Evolutionary conservation across 2,329 filamentous ascomycete species (phyloP).

Genomic region (Alternaria sp.): DNA sequence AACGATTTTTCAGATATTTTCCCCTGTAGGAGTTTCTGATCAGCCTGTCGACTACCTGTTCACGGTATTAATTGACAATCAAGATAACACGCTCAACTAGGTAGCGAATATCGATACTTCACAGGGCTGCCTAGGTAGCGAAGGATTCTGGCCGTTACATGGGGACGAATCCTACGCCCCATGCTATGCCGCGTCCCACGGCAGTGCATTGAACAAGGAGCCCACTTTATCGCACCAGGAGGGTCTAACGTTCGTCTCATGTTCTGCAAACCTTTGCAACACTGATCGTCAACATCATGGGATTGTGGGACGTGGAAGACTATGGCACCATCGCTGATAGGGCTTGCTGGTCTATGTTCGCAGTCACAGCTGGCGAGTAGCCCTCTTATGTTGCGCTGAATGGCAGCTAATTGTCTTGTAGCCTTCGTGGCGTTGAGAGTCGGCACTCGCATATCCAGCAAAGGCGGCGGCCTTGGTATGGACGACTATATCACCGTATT

Average conservation of each 20-base stretch:
- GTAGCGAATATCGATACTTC: too few relatives aligned
- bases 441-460: background rate
- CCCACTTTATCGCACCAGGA: background rate
- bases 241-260: background rate
- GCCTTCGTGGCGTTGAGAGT: slow-evolving; percentile 1
- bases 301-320: slow-evolving; percentile 4
- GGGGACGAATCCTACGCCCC: too few relatives aligned
- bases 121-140: accelerated
- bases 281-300: background rate
- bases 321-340: slow-evolving; percentile 1
- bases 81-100: accelerated
- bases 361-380: slow-evolving; percentile 4
- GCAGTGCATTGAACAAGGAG: background rate
- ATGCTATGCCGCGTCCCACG: background rate
- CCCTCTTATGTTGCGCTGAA: slow-evolving; percentile 1
- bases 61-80: too few relatives aligned
- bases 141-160: too few relatives aligned
- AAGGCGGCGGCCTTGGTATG: slow-evolving; percentile 1
- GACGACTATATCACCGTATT: slow-evolving; percentile 4
- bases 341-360: slow-evolving; percentile 2
- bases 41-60: too few relatives aligned
- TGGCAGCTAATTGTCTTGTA: background rate
- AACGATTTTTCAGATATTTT: too few relatives aligned
- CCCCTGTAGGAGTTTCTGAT: too few relatives aligned
- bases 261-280: slow-evolving; percentile 1